A percentile compares a stretch with the other conserved stretches of the same genome.
These are phyloP conservation scores for Phytophthora melonis DNA, from an alignment of 352 stramenopile species.

Conservation along the genomic window DNA sequence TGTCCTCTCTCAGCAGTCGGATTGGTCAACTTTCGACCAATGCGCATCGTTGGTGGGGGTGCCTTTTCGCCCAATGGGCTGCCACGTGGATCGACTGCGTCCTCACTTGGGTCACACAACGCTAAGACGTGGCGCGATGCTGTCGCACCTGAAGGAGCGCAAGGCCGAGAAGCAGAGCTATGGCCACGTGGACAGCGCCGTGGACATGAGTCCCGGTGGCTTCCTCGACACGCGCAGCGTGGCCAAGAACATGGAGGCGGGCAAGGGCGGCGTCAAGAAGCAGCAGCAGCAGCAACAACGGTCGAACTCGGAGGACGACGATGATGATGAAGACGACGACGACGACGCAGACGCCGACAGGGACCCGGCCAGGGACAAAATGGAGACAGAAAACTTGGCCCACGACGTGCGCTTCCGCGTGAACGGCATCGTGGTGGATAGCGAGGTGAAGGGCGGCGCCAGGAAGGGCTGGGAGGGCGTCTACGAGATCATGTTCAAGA, in stretches of 20 bases:
- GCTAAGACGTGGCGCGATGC: conserved; percentile 32
- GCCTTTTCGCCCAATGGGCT: not conserved
- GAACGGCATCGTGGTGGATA: conserved; percentile 79
- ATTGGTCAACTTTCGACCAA: conserved; percentile 25
- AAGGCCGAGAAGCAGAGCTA: conserved; percentile 61
- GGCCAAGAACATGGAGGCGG: conserved; percentile 47
- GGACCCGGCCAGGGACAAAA: conserved; percentile 30
- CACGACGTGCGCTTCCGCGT: conserved; percentile 74
- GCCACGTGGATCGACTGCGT: not conserved
- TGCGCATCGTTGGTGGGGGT: conserved; percentile 8
- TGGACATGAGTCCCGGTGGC: conserved; percentile 53
- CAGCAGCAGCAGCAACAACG: conserved; percentile 13
- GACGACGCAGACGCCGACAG: conserved; percentile 34
- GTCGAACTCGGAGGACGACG: conserved; percentile 22
- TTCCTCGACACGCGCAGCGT: conserved; percentile 39
- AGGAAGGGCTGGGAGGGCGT: conserved; percentile 59
- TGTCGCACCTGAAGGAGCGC: conserved; percentile 59
- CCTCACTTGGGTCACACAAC: conserved; percentile 1
- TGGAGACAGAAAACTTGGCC: conserved; percentile 21
- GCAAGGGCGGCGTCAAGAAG: conserved; percentile 15
- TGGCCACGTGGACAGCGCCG: conserved; percentile 53
- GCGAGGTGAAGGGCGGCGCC: conserved; percentile 72
- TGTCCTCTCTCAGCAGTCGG: not conserved
- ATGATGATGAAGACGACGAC: conserved; percentile 14
- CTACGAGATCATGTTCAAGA: conserved; percentile 78